Base-by-base conservation (phyloP, 2,329 filamentous ascomycete genomes). In the Penicillium digitatum region DNA sequence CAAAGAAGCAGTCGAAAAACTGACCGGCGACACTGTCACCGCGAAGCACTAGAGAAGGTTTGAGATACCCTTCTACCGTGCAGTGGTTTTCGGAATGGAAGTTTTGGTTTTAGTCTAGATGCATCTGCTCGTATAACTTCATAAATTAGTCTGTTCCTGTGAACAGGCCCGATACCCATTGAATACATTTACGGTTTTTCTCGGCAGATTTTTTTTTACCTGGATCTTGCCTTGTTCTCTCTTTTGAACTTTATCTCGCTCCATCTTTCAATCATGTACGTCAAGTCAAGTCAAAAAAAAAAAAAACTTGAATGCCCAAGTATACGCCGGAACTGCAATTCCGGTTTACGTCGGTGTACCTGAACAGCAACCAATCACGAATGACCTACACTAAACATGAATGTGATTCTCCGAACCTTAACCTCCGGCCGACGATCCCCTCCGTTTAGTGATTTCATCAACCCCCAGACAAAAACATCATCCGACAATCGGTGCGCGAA, bases 1-100 rank as follows among this genome's bases (percentile, higher is more conserved):
- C 59, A 87, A 87, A 72, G 83, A 87, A 66, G 76, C 78, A 65
- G 83, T 86, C 60, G 83, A 86, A 76, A 85, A 83, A 75, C 72
- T 84, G 66, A 87, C 83, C 37, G 84, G 84, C 65, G 84, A 87
- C 34, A 67, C 73, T 56, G 83, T 86, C 66, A 85, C 82, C 58
- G 83, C 83, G 39, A 86, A 86, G 78, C 84, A 86, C 74, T 86
- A 82, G 72, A 58, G 66, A 68, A 67, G 65, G 69, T 70, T 71
- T 74, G 71, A 70, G 62, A 73, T 66, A 72, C 69, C 69, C 67
- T 70, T 70, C 67, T 66, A 47, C 62, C 61, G 65, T 68, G 64
- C 59, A 61, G 58, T 51, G 48, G 57, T 52, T 29, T 51, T 49
- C 44, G 45, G 53, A 46, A 54, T 35, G 46, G 52, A 51, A 47